A percentile compares a stretch with the other conserved stretches of the same genome.
Conservation (phyloP, 495 filamentous ascomycete genomes). For the Bombardia bombarda region DNA sequence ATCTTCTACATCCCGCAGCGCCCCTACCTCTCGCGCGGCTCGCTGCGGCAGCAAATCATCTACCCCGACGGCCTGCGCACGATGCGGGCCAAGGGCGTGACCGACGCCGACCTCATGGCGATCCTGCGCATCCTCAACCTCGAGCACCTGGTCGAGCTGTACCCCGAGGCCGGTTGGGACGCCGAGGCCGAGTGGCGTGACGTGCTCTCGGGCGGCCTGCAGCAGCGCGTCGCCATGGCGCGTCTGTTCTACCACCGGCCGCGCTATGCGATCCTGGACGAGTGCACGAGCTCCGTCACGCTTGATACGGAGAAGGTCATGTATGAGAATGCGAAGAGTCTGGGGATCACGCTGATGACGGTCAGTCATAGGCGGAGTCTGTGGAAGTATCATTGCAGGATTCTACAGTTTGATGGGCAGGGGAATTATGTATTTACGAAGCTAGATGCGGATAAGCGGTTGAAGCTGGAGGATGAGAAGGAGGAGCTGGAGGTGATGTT, state of each 20-base stretch:
- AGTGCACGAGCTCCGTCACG: conserved; percentile 90
- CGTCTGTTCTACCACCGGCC: conserved; percentile 92
- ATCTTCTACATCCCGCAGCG: conserved; percentile 99
- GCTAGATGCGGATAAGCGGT: conserved; percentile 78
- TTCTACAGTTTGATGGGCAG: conserved; percentile 94
- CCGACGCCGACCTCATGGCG: conserved; percentile 68
- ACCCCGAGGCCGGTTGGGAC: conserved; percentile 72
- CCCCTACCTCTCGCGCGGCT: conserved; percentile 83
- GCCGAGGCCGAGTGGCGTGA: conserved; percentile 95
- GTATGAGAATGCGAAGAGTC: conserved; percentile 89
- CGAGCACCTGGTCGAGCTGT: conserved; percentile 72
- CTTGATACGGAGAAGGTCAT: conserved; percentile 89
- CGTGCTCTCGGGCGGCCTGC: conserved; percentile 78
- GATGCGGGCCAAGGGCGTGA: conserved; percentile 78
- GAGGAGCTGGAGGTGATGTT: conserved; percentile 86
- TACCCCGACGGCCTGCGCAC: conserved; percentile 86
- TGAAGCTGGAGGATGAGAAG: conserved; percentile 90
- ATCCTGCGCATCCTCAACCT: conserved; percentile 77
- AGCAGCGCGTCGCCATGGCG: conserved; percentile 98
- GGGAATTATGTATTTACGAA: conserved; percentile 85
- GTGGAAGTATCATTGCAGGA: conserved; percentile 92
- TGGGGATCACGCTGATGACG: conserved; percentile 93
- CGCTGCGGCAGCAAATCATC: conserved; percentile 88
- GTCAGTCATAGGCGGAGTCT: conserved; percentile 84
- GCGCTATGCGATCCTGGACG: conserved; percentile 88